Evolutionary conservation across 495 filamentous ascomycete genomes (phyloP), one percentile per base, ranked within the genome.

Genomic region (Oidiodendron maius): DNA sequence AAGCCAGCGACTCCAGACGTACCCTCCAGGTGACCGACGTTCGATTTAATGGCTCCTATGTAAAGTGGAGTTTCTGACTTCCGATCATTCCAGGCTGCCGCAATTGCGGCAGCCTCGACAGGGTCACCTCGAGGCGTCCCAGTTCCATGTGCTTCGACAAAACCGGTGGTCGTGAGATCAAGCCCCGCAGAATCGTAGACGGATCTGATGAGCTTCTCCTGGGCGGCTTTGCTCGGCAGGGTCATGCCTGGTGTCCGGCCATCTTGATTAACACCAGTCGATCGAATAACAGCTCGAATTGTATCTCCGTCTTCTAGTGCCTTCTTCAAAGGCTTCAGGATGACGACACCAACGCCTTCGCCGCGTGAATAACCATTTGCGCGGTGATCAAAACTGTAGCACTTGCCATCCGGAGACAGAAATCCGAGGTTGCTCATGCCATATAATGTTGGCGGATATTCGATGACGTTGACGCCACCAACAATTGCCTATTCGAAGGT

Each of bases 331-430:
- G 64, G 67, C 61, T 88, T 90, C 18, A 90, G 53, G 16, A 77
- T 65, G 1, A 87, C 44, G 23, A 72, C 69, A 30, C 67, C 75
- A 17, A 81, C 65, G 3, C 74, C 84, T 53, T 89, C 86, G 3
- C 72, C 86, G 13, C 84, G 70, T 0, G 65, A 81, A 57, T 82
- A 89, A 0, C 85, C 86, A 50, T 82, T 72, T 15, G 81, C 85
- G 4, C 63, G 47, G 0, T 68, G 65, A 55, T 84, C 80, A 50
- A 84, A 90, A 0, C 77, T 75, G 48, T 77, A 70, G 34, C 76
- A 86, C 9, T 62, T 65, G 2, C 71, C 69, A 17, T 65, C 59
- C 6, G 65, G 53, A n/a, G 62, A 64, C 22, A 75, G 49, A 46
- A 70, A 70, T 3, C 40, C 66, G 26, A 49, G 44, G 10, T n/a